A percentile compares a stretch with the other conserved stretches of the same genome.
These are phyloP conservation scores for Zoysia matrella DNA, from an alignment of 202 grass and related monocot genomes.

Conservation along the genomic window DNA sequence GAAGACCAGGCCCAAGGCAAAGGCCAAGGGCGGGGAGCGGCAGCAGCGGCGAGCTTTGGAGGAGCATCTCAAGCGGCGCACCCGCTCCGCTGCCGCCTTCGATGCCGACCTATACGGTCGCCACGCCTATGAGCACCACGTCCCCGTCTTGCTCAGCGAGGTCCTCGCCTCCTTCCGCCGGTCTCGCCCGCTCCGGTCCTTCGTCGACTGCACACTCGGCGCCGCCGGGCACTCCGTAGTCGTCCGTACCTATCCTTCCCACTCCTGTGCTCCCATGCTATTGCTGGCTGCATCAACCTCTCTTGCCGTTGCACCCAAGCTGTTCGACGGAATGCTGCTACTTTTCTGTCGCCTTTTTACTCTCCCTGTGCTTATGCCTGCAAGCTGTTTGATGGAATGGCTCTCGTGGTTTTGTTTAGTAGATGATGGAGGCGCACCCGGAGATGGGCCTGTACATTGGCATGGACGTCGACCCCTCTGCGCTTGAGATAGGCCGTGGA, in stretches of 20 bases:
- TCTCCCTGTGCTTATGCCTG: not conserved
- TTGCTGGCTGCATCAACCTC: not conserved
- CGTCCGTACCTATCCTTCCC: conserved; percentile 38
- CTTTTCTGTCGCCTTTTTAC: not conserved
- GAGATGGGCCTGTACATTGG: conserved; percentile 89
- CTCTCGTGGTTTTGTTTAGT: conserved; percentile 17
- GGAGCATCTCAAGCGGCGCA: conserved; percentile 81
- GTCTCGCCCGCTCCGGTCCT: conserved; percentile 65
- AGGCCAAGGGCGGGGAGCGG: conserved; percentile 40
- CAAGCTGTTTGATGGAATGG: conserved; percentile 46
- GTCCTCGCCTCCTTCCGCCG: conserved; percentile 72
- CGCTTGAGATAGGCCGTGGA: conserved; percentile 56
- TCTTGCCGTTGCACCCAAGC: accelerated
- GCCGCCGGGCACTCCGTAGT: conserved; percentile 81
- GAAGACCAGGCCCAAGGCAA: conserved; percentile 28
- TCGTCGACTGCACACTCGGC: conserved; percentile 95
- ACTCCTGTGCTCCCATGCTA: not conserved
- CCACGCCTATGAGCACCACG: conserved; percentile 55
- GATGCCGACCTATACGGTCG: conserved; percentile 65
- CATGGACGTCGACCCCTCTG: conserved; percentile 81
- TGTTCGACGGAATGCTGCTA: not conserved
- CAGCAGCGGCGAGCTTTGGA: conserved; percentile 48
- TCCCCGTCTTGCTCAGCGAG: conserved; percentile 79
- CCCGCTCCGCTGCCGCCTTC: conserved; percentile 68
- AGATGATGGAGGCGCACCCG: conserved; percentile 88